phyloP scores from a whole-genome alignment of 306 rosid species.

The Ochetophila trinervis region DNA sequence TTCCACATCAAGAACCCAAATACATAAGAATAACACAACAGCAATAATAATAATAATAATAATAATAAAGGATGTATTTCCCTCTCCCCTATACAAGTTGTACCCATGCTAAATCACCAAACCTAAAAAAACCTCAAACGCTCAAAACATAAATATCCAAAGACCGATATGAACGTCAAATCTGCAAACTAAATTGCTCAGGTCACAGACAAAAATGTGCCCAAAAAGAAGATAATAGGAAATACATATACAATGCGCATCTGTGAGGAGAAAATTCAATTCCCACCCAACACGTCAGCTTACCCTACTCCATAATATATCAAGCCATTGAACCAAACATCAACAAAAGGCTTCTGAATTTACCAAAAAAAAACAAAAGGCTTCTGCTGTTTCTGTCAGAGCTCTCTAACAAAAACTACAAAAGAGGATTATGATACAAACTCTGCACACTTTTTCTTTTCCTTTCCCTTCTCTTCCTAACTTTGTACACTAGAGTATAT shows the following conservation, averaged over 20 bases:
- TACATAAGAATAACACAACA: constrained; percentile 26
- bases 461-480: constrained; percentile 39
- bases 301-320: constrained; percentile 23
- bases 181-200: constrained; percentile 33
- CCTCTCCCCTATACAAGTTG: constrained; percentile 46
- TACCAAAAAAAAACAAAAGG: constrained; percentile 39
- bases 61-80: constrained; percentile 7
- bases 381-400: constrained; percentile 34
- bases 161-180: constrained; percentile 33
- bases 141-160: constrained; percentile 24
- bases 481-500: constrained; percentile 37
- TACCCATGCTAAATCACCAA: constrained; percentile 36
- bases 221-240: constrained; percentile 26
- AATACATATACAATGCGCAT: constrained; percentile 21
- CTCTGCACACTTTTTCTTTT: constrained; percentile 34
- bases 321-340: constrained; percentile 35
- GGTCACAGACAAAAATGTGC: constrained; percentile 33
- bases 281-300: constrained; percentile 29
- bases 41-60: neutral
- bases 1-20: constrained; percentile 26
- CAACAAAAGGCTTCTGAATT: constrained; percentile 43
- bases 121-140: constrained; percentile 28
- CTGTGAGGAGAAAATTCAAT: constrained; percentile 20
- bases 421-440: constrained; percentile 43
- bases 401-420: constrained; percentile 36